Evolutionary conservation across 2,329 filamentous ascomycete genomes (phyloP).

Genomic region (Penicillium sp.): DNA sequence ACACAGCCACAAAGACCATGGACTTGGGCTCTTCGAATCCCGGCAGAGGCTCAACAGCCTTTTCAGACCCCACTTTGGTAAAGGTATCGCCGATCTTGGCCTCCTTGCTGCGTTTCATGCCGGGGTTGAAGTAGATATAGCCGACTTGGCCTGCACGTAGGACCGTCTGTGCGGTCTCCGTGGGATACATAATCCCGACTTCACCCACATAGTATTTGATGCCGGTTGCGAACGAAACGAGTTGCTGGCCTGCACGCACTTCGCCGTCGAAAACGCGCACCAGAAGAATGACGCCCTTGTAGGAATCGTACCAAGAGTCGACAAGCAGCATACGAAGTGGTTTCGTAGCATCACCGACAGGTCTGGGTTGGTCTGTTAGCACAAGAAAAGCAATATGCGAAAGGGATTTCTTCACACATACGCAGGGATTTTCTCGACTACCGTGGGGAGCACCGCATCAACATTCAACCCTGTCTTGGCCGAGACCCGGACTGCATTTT

Average conservation of each 20-base stretch:
- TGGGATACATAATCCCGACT: slow-evolving; percentile 93
- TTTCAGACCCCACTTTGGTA: slow-evolving; percentile 75
- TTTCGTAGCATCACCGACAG: slow-evolving; percentile 67
- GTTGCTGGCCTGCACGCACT: slow-evolving; percentile 74
- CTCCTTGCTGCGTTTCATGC: slow-evolving; percentile 95
- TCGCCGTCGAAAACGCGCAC: slow-evolving; percentile 88
- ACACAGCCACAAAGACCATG: slow-evolving; percentile 98
- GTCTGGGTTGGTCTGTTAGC: slow-evolving; percentile 43
- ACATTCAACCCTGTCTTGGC: slow-evolving; percentile 94
- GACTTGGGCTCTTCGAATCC: slow-evolving; percentile 97
- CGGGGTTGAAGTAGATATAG: slow-evolving; percentile 95
- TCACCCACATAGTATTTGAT: slow-evolving; percentile 91
- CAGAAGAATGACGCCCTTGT: slow-evolving; percentile 86
- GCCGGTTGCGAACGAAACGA: slow-evolving; percentile 85
- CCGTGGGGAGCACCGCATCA: slow-evolving; percentile 72
- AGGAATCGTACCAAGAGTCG: slow-evolving; percentile 97
- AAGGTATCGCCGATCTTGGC: slow-evolving; percentile 96
- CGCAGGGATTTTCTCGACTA: slow-evolving; percentile 79
- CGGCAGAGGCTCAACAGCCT: slow-evolving; percentile 72
- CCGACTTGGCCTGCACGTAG: slow-evolving; percentile 91
- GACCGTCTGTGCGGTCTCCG: slow-evolving; percentile 74
- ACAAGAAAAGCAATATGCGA: not conserved
- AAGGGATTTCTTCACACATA: slow-evolving; percentile 33
- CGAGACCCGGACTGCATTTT: slow-evolving; percentile 73
- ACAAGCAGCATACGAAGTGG: slow-evolving; percentile 83